Percentiles rank a stretch among this genome's conserved stretches.
Evolutionary conservation across 805 yeast genomes (phyloP).

Genomic region (Candida qinlingensis): DNA sequence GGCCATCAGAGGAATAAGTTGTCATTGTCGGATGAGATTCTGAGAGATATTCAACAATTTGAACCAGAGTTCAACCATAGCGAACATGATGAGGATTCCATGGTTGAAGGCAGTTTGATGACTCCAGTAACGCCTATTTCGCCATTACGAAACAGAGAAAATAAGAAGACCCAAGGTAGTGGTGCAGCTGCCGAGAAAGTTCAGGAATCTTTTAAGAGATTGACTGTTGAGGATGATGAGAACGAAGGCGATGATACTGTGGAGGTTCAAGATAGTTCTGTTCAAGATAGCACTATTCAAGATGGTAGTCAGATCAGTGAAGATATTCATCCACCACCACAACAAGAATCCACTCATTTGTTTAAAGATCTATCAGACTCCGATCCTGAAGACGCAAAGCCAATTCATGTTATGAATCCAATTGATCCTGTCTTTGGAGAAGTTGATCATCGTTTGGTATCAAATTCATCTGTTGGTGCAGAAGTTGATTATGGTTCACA

Average conservation of each 20-base stretch:
- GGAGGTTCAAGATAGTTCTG: background rate
- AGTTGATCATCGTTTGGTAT: background rate
- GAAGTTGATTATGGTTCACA: background rate
- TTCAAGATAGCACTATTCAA: background rate
- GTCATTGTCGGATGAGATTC: constrained; percentile 24
- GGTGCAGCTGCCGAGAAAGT: background rate
- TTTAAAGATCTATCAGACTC: constrained; percentile 3
- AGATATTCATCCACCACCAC: background rate
- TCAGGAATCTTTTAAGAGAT: background rate
- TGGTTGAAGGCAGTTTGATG: background rate
- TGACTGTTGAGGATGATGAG: background rate
- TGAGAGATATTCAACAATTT: constrained; percentile 24
- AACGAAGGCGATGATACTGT: background rate
- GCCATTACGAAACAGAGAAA: background rate
- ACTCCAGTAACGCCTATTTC: constrained; percentile 21
- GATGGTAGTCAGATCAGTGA: background rate
- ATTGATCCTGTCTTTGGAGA: background rate
- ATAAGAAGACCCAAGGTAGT: background rate
- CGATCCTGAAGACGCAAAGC: background rate
- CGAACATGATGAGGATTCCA: background rate
- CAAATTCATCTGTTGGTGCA: background rate
- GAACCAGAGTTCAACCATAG: constrained; percentile 8
- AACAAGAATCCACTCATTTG: background rate
- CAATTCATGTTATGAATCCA: background rate
- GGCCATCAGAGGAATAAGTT: constrained; percentile 18